Evolutionary conservation across 2,329 filamentous ascomycete genomes (phyloP).

Genomic region (Fusarium mundagurra): DNA sequence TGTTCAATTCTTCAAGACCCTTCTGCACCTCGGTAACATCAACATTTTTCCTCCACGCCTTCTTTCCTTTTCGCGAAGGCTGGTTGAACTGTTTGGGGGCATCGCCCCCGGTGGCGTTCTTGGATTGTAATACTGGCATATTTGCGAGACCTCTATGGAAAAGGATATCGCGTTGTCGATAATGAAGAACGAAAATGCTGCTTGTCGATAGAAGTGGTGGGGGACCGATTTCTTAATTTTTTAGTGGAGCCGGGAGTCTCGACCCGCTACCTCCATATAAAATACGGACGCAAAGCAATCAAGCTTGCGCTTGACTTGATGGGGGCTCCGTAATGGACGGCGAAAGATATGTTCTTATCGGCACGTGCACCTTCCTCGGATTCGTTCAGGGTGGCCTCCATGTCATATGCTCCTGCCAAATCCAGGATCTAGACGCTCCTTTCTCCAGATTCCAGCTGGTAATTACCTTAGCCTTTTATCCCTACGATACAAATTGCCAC

Average conservation of each 20-base stretch:
- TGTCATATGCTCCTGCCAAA: conserved; percentile 44
- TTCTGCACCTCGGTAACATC: conserved; percentile 87
- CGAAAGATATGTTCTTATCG: conserved; percentile 32
- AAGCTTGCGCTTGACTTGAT: conserved; percentile 14
- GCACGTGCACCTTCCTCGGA: conserved; percentile 38
- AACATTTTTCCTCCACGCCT: conserved; percentile 98
- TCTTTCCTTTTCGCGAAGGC: conserved; percentile 95
- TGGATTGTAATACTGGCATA: conserved; percentile 65
- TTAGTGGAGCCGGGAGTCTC: conserved; percentile 38
- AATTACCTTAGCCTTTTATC: conserved; percentile 31
- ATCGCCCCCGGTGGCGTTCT: conserved; percentile 57
- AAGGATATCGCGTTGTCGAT: conserved; percentile 18
- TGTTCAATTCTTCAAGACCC: conserved; percentile 84
- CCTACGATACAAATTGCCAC: conserved; percentile 32
- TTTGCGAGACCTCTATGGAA: conserved; percentile 28
- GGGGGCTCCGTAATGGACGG: conserved; percentile 3
- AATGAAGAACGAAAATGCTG: conserved; percentile 32
- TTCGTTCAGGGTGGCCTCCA: conserved; percentile 34
- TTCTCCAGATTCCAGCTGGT: conserved; percentile 36
- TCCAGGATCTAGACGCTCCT: conserved; percentile 42
- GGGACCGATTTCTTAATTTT: conserved; percentile 43
- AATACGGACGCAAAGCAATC: neutral
- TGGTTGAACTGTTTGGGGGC: conserved; percentile 87
- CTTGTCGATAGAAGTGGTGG: conserved; percentile 39
- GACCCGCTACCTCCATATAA: conserved; percentile 15